Evolutionary conservation across 208 protist species (phyloP), one percentile per base, ranked within the genome.

Genomic region (Leishmania mexicana): DNA sequence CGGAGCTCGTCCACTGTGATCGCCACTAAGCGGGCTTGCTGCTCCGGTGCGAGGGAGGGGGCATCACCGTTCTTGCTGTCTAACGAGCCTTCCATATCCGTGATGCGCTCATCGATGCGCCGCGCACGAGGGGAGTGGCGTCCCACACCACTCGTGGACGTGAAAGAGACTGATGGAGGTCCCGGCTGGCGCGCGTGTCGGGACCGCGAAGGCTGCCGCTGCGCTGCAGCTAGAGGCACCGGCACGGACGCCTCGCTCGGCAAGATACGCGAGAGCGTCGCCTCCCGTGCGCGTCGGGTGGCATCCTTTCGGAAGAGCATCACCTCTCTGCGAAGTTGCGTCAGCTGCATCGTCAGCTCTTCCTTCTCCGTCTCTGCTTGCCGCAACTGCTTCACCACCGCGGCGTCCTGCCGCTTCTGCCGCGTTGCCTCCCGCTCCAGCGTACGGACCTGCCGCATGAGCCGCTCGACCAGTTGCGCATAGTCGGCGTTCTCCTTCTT

Each of bases 1-100:
- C 87, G 86, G 35, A 96, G 83, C 73, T 91, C 88, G 49, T 89
- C 88, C 73, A 96, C 67, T 40, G 83, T 77, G 75, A 86, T 87
- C 42, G 81, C 74, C 24, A 80, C 80, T 24, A 89, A 64, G 2
- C 81, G 79, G 35, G 1, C 24, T 42, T 74, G 65, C 51, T 78
- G 58, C 28, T 78, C 38, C 57, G 53, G 40, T 53, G 57, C 40
- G 42, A 38, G 57, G 24, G 40, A 60, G 57, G 58, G 35, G 58
- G 7, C 28, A 31, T 31, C 47, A 35, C 24, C 38, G 54, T 57
- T n/a, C 31, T 42, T 64, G 53, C 19, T 42, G 17, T 2, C 40
- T 47, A 28, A 17, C 10, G 47, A 53, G n/a, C 28, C 42, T 28
- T 54, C 71, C 24, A 40, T 45, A 47, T 76, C 24, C 7, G 53